phyloP scores from a whole-genome alignment of 2,329 filamentous ascomycete species.

The Penicillium sp. region DNA sequence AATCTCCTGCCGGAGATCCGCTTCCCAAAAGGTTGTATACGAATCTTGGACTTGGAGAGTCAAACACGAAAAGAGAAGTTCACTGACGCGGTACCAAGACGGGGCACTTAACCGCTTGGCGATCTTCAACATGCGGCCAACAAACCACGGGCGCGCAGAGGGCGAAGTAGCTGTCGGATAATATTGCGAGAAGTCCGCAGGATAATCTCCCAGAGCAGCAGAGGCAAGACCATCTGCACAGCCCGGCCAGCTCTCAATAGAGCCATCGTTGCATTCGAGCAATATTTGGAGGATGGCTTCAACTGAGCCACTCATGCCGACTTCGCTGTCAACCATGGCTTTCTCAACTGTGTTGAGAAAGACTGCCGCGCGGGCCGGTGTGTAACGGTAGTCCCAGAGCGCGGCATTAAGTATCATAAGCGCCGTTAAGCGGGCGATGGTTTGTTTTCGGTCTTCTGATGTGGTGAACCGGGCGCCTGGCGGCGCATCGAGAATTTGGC shows the following conservation, averaged over 20 bases:
- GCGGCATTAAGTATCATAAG: constrained; percentile 42
- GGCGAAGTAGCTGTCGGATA: constrained; percentile 25
- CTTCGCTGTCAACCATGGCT: constrained; percentile 36
- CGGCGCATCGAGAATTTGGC: constrained; percentile 35
- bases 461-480: constrained; percentile 34
- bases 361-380: constrained; percentile 27
- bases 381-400: constrained; percentile 43
- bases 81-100: constrained; percentile 38
- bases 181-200: constrained; percentile 32
- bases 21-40: constrained; percentile 32
- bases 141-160: constrained; percentile 41
- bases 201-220: neutral
- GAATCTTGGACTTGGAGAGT: constrained; percentile 29
- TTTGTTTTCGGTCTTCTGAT: constrained; percentile 41
- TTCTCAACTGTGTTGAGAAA: constrained; percentile 37
- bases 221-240: neutral
- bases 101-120: constrained; percentile 36
- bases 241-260: neutral
- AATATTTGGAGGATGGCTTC: constrained; percentile 43
- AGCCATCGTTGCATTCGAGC: constrained; percentile 36
- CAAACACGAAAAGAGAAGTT: constrained; percentile 39
- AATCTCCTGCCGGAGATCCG: constrained; percentile 37
- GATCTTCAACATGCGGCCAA: constrained; percentile 42
- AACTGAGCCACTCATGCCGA: constrained; percentile 39
- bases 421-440: constrained; percentile 36